Conservation (phyloP, 192 early-diverging fungal species). For the Spizellomyces punctatus region DNA sequence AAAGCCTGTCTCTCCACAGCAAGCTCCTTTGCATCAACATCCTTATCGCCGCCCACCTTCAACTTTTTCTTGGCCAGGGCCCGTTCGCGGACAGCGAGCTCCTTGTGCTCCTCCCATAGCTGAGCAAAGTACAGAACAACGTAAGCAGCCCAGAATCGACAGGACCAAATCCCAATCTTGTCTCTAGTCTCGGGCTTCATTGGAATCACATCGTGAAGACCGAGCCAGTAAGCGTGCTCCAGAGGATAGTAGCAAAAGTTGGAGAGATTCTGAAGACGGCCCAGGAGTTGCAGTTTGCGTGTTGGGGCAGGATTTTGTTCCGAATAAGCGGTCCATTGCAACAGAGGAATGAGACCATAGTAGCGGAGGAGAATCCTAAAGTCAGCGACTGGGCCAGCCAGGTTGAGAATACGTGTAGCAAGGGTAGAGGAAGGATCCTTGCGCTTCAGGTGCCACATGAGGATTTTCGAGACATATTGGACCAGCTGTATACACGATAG, state of each 20-base stretch:
- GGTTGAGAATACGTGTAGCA: constrained; percentile 73
- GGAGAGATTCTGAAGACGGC: constrained; percentile 84
- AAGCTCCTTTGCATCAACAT: constrained; percentile 20
- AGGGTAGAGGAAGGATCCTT: constrained; percentile 55
- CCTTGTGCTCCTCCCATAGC: constrained; percentile 65
- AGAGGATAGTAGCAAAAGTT: constrained; percentile 93
- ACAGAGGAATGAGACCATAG: constrained; percentile 75
- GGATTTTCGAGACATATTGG: constrained; percentile 90
- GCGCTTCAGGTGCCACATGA: constrained; percentile 76
- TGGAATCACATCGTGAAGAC: constrained; percentile 78
- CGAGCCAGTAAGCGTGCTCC: constrained; percentile 96
- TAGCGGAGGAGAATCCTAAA: constrained; percentile 88
- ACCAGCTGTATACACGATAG: constrained; percentile 60
- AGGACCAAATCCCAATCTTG: constrained; percentile 87
- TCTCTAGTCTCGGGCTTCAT: constrained; percentile 74
- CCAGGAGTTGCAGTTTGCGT: constrained; percentile 62
- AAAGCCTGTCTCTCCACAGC: constrained; percentile 51
- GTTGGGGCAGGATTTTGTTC: constrained; percentile 77
- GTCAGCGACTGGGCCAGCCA: constrained; percentile 85
- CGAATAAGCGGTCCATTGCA: constrained; percentile 75
- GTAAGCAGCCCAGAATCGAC: constrained; percentile 95
- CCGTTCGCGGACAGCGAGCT: constrained; percentile 22
- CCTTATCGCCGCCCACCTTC: constrained; percentile 18
- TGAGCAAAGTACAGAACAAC: constrained; percentile 87
- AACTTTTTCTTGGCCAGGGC: constrained; percentile 18